Conservation (phyloP, 306 rosid genomes). For the Gastrolobium bilobum region DNA sequence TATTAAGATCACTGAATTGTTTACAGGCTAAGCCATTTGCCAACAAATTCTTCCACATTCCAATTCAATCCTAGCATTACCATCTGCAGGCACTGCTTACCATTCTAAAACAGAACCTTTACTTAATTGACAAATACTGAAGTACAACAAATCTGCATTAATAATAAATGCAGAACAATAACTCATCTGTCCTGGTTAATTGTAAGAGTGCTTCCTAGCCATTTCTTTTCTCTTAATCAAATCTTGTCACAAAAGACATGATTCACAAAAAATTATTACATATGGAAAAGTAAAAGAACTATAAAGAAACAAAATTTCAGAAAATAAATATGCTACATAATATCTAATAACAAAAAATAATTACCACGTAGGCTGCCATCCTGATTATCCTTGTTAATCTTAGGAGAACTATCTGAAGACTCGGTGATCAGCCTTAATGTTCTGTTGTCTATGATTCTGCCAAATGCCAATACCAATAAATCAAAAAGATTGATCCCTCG, state of each 20-base stretch:
- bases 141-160: slow-evolving; percentile 24
- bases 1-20: neutral
- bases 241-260: slow-evolving; percentile 24
- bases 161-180: slow-evolving; percentile 43
- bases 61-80: slow-evolving; percentile 35
- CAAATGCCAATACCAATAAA: slow-evolving; percentile 59
- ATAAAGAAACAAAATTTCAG: slow-evolving; percentile 8
- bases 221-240: slow-evolving; percentile 37
- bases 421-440: slow-evolving; percentile 86
- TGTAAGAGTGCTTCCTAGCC: slow-evolving; percentile 25
- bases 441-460: slow-evolving; percentile 94
- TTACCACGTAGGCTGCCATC: slow-evolving; percentile 89
- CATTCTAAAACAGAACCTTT: slow-evolving; percentile 34
- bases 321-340: slow-evolving; percentile 41
- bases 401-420: slow-evolving; percentile 72
- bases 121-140: slow-evolving; percentile 15
- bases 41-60: slow-evolving; percentile 22
- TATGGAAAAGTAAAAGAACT: neutral
- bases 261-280: slow-evolving; percentile 2
- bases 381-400: slow-evolving; percentile 58
- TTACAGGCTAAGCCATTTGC: neutral
- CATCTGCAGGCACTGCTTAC: slow-evolving; percentile 12
- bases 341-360: slow-evolving; percentile 24
- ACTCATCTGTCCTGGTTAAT: slow-evolving; percentile 20
- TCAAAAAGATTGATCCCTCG: slow-evolving; percentile 26